These are phyloP conservation scores for Ophiostoma ips DNA, from an alignment of 2,329 filamentous ascomycete genomes.

Conservation along the genomic window DNA sequence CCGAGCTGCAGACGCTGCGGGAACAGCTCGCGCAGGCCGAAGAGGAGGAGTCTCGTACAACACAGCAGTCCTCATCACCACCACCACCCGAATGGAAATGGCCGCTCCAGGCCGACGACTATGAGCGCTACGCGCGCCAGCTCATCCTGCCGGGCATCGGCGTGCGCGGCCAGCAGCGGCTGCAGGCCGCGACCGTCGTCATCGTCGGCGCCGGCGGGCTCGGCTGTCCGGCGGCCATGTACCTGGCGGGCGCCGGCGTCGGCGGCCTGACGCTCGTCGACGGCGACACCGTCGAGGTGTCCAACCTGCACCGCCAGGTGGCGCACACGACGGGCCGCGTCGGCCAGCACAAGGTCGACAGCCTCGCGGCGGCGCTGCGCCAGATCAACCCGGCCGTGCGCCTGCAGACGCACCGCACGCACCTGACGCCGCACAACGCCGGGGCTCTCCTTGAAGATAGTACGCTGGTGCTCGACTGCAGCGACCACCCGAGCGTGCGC, in stretches of 20 bases:
- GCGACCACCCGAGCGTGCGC: conserved; percentile 79
- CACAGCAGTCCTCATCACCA: background rate
- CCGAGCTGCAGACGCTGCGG: conserved; percentile 31
- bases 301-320: conserved; percentile 87
- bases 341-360: conserved; percentile 68
- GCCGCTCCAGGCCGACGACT: conserved; percentile 61
- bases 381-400: conserved; percentile 57
- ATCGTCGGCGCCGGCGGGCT: conserved; percentile 80
- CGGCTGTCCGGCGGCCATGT: conserved; percentile 84
- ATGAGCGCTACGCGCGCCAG: conserved; percentile 77
- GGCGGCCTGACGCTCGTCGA: conserved; percentile 76
- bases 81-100: conserved; percentile 34
- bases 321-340: conserved; percentile 60
- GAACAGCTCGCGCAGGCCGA: conserved; percentile 30
- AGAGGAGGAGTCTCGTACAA: conserved; percentile 11
- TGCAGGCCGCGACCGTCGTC: conserved; percentile 58
- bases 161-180: conserved; percentile 59
- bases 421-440: conserved; percentile 57
- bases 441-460: conserved; percentile 39
- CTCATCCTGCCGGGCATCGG: conserved; percentile 78
- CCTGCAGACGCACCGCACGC: conserved; percentile 47
- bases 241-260: conserved; percentile 79
- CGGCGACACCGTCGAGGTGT: conserved; percentile 73
- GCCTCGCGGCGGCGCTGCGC: conserved; percentile 47
- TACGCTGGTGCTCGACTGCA: conserved; percentile 76